These are phyloP conservation scores for Taphrina deformans DNA, from an alignment of 1,139 yeast species.

Conservation along the genomic window DNA sequence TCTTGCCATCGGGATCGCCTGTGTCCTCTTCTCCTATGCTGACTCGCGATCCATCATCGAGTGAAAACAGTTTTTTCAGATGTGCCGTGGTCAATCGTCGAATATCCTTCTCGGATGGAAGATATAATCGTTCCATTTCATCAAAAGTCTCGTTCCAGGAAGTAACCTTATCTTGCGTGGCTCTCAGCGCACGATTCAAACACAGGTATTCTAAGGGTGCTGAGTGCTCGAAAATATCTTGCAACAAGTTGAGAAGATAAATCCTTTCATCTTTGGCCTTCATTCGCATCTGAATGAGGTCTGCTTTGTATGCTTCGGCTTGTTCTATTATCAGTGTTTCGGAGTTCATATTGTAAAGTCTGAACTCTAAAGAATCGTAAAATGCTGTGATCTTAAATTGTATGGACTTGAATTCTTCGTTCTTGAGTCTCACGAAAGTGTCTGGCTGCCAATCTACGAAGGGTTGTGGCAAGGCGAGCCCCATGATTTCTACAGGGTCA, in stretches of 20 bases:
- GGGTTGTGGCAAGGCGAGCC: slow-evolving; percentile 74
- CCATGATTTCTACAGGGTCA: slow-evolving; percentile 69
- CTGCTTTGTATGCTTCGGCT: slow-evolving; percentile 64
- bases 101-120: slow-evolving; percentile 93
- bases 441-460: slow-evolving; percentile 72
- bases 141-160: slow-evolving; percentile 84
- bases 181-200: slow-evolving; percentile 67
- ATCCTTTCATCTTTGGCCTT: slow-evolving; percentile 57
- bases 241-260: slow-evolving; percentile 52
- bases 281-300: slow-evolving; percentile 59
- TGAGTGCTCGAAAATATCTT: slow-evolving; percentile 57
- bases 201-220: slow-evolving; percentile 66
- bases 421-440: slow-evolving; percentile 66
- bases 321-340: slow-evolving; percentile 67
- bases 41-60: slow-evolving; percentile 39
- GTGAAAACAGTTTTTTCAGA: slow-evolving; percentile 69
- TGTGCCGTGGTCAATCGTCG: slow-evolving; percentile 89
- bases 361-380: slow-evolving; percentile 68
- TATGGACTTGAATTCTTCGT: slow-evolving; percentile 61
- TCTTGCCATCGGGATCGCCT: slow-evolving; percentile 8
- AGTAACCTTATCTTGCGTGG: slow-evolving; percentile 77
- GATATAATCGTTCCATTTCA: slow-evolving; percentile 72
- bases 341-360: slow-evolving; percentile 75
- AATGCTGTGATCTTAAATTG: slow-evolving; percentile 58
- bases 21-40: slow-evolving; percentile 10